Evolutionary conservation across 75 land plant species (phyloP).

Genomic region (Pseudotsuga menziesii): DNA sequence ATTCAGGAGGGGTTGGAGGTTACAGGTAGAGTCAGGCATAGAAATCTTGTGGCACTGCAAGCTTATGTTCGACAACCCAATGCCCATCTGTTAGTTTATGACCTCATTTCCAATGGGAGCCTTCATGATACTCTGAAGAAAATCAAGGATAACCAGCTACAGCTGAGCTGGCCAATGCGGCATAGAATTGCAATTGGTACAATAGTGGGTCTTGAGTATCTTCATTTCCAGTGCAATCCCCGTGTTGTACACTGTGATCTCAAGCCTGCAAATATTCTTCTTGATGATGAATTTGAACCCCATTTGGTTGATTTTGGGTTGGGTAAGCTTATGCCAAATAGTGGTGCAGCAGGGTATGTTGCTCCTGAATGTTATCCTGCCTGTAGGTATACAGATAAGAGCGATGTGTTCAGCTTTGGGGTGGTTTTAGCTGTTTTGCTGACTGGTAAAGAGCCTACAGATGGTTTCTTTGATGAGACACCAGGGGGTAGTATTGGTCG

Average conservation of each 20-base stretch:
- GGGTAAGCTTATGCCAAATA: constrained; percentile 36
- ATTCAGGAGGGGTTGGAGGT: constrained; percentile 48
- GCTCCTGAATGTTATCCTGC: constrained; percentile 78
- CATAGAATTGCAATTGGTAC: constrained; percentile 62
- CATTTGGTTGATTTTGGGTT: constrained; percentile 58
- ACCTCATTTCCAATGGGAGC: constrained; percentile 49
- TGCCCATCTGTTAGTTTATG: constrained; percentile 47
- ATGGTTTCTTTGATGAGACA: constrained; percentile 40
- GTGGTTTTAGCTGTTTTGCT: constrained; percentile 56
- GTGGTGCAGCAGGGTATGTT: constrained; percentile 27
- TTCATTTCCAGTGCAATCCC: constrained; percentile 53
- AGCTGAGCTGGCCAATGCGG: constrained; percentile 53
- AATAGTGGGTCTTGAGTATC: constrained; percentile 49
- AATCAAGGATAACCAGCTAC: constrained; percentile 35
- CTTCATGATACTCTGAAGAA: constrained; percentile 47
- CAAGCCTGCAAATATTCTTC: constrained; percentile 63
- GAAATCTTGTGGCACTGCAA: constrained; percentile 53
- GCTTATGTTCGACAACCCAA: constrained; percentile 50
- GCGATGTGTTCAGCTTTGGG: constrained; percentile 77
- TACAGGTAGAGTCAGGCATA: constrained; percentile 44
- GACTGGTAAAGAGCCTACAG: constrained; percentile 66
- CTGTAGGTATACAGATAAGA: constrained; percentile 69
- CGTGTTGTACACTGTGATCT: constrained; percentile 42
- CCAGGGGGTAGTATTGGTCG: constrained; percentile 38
- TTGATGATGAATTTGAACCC: constrained; percentile 58